Evolutionary conservation across 208 protist species (phyloP).

Genomic region (Trypanosoma mega): DNA sequence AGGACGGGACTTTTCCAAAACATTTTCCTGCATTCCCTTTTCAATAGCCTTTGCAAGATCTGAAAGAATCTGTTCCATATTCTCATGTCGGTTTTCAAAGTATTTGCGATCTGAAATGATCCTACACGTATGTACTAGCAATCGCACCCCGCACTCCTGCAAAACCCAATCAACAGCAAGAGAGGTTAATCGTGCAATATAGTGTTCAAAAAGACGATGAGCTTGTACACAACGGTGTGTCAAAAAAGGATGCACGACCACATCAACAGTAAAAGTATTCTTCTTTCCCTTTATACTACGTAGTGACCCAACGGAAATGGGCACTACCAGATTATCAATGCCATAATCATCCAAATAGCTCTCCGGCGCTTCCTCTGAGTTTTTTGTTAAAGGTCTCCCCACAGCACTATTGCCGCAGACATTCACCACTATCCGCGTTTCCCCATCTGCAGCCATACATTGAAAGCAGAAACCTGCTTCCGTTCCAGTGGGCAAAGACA

Average conservation of each 20-base stretch:
- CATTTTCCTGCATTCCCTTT: constrained; percentile 16
- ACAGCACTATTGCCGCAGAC: constrained; percentile 76
- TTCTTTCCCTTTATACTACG: constrained; percentile 19
- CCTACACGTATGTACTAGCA: constrained; percentile 40
- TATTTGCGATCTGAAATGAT: constrained; percentile 48
- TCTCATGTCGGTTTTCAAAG: constrained; percentile 11
- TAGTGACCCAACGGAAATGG: constrained; percentile 72
- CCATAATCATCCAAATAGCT: constrained; percentile 72
- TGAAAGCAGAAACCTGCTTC: constrained; percentile 50
- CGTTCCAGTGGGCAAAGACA: constrained; percentile 8
- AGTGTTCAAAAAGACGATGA: constrained; percentile 58
- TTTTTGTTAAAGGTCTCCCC: constrained; percentile 60
- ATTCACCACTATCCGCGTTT: constrained; percentile 67
- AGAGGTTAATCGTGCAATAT: constrained; percentile 49
- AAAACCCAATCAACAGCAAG: constrained; percentile 79
- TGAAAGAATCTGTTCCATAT: constrained; percentile 18
- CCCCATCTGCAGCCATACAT: constrained; percentile 34
- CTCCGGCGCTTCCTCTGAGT: constrained; percentile 59
- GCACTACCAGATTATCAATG: constrained; percentile 85
- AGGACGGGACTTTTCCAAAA: neutral
- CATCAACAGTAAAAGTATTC: constrained; percentile 59
- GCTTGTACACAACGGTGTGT: constrained; percentile 36
- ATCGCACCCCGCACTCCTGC: constrained; percentile 61
- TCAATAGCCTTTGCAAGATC: constrained; percentile 23
- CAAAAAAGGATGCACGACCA: constrained; percentile 77